Evolutionary conservation across 768 basidiomycete genomes (phyloP).

Genomic region (Mycena galopus): DNA sequence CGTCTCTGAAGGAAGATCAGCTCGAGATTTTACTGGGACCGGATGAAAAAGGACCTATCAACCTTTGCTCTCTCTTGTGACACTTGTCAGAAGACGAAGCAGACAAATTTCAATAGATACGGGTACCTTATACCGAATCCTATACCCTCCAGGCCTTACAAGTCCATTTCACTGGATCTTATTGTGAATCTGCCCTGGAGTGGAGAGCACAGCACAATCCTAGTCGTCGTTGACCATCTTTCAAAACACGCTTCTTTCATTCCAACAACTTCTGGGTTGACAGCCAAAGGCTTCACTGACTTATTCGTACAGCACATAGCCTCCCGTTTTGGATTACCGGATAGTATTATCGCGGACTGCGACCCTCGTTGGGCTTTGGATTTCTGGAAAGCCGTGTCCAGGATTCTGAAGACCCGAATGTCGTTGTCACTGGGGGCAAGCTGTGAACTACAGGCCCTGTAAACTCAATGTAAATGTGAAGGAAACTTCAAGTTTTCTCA

Average conservation of each 20-base stretch:
- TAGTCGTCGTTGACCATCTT: not conserved
- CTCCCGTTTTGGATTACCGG: slow-evolving; percentile 1
- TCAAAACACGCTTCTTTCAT: slow-evolving; percentile 26
- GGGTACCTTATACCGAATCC: slow-evolving; percentile 39
- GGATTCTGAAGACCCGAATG: not conserved
- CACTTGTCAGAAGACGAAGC: not conserved
- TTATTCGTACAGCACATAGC: slow-evolving; percentile 11
- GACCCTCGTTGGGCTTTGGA: slow-evolving; percentile 14
- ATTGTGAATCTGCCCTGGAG: slow-evolving; percentile 41
- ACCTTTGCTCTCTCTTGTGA: not conserved
- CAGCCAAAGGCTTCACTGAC: not conserved
- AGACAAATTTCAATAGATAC: not conserved
- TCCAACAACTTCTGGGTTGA: slow-evolving; percentile 12
- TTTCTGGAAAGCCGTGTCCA: slow-evolving; percentile 13
- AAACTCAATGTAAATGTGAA: too few relatives aligned
- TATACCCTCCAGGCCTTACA: slow-evolving; percentile 38
- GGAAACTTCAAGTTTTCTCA: too few relatives aligned
- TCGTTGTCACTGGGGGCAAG: too few relatives aligned
- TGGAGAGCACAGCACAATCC: slow-evolving; percentile 19
- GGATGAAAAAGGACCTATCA: not conserved
- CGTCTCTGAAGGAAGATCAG: not conserved
- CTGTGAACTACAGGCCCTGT: too few relatives aligned
- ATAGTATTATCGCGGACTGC: slow-evolving; percentile 9
- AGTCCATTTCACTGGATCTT: slow-evolving; percentile 41
- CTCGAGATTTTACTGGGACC: not conserved